phyloP scores from a whole-genome alignment of 768 basidiomycete genomes.

The Leccinum uliginosum region DNA sequence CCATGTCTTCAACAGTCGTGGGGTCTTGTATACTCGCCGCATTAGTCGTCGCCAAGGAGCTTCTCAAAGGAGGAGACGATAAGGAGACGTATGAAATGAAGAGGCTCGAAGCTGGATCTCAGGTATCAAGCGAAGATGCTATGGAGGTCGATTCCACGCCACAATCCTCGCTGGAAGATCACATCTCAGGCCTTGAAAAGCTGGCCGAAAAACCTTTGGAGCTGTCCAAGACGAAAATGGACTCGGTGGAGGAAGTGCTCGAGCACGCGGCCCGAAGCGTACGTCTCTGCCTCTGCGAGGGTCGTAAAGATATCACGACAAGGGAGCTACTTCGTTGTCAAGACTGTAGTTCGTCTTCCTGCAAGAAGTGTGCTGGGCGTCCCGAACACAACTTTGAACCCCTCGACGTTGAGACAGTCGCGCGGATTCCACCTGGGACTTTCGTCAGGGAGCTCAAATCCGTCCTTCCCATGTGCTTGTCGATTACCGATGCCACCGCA shows the following conservation, averaged over 20 bases:
- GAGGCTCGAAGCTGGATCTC: constrained; percentile 34
- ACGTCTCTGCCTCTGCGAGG: constrained; percentile 89
- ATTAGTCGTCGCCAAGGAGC: constrained; percentile 58
- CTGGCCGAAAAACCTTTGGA: constrained; percentile 64
- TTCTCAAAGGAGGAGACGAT: constrained; percentile 66
- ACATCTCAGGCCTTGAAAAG: constrained; percentile 70
- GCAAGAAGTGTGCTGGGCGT: constrained; percentile 83
- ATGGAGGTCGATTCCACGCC: constrained; percentile 48
- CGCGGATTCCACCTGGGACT: constrained; percentile 64
- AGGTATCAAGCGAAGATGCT: constrained; percentile 30
- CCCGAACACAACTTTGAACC: constrained; percentile 76
- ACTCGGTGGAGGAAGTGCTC: constrained; percentile 53
- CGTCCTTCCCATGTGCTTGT: constrained; percentile 81
- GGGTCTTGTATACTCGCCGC: constrained; percentile 86
- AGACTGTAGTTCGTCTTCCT: constrained; percentile 77
- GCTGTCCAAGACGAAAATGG: constrained; percentile 49
- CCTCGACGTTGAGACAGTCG: constrained; percentile 47
- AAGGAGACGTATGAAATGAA: constrained; percentile 65
- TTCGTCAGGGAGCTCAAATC: constrained; percentile 80
- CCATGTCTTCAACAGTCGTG: constrained; percentile 97
- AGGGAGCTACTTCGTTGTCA: constrained; percentile 61
- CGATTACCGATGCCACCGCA: constrained; percentile 47
- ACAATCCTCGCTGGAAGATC: constrained; percentile 36
- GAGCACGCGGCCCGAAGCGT: constrained; percentile 61
- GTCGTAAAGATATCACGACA: constrained; percentile 71